Conservation (phyloP, 208 protist species). For the Acanthamoeba polyphaga region DNA sequence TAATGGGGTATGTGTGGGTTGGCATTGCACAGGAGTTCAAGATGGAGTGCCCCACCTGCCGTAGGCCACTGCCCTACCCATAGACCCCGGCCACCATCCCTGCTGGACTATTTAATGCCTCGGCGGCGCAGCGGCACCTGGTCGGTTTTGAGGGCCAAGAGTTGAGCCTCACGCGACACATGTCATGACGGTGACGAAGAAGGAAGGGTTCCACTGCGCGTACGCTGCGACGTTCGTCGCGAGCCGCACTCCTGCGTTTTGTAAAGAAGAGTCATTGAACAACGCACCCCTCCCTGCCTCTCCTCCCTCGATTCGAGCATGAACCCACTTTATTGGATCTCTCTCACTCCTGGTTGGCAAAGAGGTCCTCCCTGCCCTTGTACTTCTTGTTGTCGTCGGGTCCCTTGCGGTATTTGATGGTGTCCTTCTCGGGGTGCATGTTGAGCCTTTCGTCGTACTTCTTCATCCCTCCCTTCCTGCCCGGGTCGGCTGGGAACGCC, state of each 20-base stretch:
- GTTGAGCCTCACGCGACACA: background rate
- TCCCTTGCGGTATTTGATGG: background rate
- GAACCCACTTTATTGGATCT: no score
- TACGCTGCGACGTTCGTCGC: no score
- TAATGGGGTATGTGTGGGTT: background rate
- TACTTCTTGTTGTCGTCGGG: conserved; percentile 35
- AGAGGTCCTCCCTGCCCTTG: conserved; percentile 7
- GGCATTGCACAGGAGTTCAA: conserved; percentile 26
- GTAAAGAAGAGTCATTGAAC: background rate
- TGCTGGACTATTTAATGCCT: background rate
- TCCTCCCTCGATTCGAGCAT: no score
- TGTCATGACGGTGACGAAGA: no score
- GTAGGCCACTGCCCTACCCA: conserved; percentile 41
- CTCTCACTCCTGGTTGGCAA: background rate
- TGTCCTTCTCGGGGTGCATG: background rate
- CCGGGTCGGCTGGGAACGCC: background rate
- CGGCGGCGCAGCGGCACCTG: no score
- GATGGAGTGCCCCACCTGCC: conserved; percentile 69
- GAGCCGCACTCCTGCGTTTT: background rate
- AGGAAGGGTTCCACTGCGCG: no score
- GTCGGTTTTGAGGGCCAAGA: background rate
- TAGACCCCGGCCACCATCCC: background rate
- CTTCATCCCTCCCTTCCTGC: background rate
- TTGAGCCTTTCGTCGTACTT: background rate
- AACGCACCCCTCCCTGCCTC: background rate